Base-by-base conservation (phyloP, 768 basidiomycete species). In the Lactarius indigo region DNA sequence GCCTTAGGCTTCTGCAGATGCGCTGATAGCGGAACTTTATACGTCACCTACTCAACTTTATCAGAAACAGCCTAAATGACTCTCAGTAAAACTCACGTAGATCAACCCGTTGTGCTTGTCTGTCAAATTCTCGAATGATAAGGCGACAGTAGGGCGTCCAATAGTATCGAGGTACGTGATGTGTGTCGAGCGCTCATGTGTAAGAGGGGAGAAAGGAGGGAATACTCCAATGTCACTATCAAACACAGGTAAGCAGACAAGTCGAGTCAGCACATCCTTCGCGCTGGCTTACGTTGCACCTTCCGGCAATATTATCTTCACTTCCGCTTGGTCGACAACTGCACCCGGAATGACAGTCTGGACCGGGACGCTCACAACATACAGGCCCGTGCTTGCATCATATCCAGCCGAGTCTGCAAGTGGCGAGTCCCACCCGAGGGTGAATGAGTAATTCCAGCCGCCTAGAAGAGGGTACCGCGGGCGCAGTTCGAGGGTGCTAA, bases 391-490 rank as follows among this genome's bases (percentile, higher is more conserved):
- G 56, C 79, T 78, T 60, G 78, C 81, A 71, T 92, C 87, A 71
- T 85, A 91, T 65, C 82, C 83, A 18, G 84, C 86, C 12, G 85
- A 87, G 74, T 93, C 86, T n/a, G 78, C 84, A 57, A 94, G 82
- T 33, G 89, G 90, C n/a, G 91, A 83, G 72, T 98, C 95, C 84
- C 91, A 99, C 2, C 97, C 97, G 3, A 98, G 81, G 6, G 93
- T 94, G 79, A 96, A 98, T 52, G 82, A 87, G 76, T 96, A 98
- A 74, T 97, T 98, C 97, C 97, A 99, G 52, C 96, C 94, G 35
- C 97, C 97, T 71, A 98, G 76, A 55, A 99, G 73, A 37, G 97
- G 97, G 76, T 95, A 99, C 55, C 97, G 85, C 0, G 97, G 96
- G 47, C 82, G 83, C 58, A 98, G 75, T 72, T 98, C 95, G 30